phyloP scores from a whole-genome alignment of 75 land plant genomes.

The Pinus albicaulis region DNA sequence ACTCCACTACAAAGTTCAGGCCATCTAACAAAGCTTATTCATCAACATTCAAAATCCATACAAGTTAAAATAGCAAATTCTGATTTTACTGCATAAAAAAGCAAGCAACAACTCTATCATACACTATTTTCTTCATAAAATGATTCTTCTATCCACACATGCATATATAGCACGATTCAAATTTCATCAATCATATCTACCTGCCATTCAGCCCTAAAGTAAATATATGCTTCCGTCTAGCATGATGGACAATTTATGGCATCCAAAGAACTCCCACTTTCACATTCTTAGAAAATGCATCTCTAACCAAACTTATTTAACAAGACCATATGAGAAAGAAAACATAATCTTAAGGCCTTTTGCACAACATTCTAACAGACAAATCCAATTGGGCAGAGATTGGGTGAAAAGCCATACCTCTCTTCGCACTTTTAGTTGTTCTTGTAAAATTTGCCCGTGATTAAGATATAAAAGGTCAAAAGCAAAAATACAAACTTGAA shows the following conservation, averaged over 20 bases:
- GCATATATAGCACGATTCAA: background rate
- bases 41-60: background rate
- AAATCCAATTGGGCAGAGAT: background rate
- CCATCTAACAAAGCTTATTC: background rate
- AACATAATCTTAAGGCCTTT: background rate
- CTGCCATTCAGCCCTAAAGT: background rate
- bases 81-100: background rate
- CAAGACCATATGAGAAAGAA: background rate
- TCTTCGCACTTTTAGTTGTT: constrained; percentile 80
- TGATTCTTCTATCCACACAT: background rate
- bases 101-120: background rate
- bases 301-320: background rate
- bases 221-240: background rate
- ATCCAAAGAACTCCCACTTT: background rate
- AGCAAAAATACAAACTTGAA: constrained; percentile 91
- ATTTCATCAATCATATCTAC: constrained; percentile 1
- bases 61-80: too few species aligned
- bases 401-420: constrained; percentile 50
- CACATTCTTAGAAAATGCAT: background rate
- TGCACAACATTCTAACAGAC: background rate
- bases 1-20: background rate
- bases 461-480: constrained; percentile 86
- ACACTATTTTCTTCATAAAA: background rate
- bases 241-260: background rate
- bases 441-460: constrained; percentile 78